Conservation (phyloP, 108 stramenopile genomes). For the Poteriospumella lacustris region DNA sequence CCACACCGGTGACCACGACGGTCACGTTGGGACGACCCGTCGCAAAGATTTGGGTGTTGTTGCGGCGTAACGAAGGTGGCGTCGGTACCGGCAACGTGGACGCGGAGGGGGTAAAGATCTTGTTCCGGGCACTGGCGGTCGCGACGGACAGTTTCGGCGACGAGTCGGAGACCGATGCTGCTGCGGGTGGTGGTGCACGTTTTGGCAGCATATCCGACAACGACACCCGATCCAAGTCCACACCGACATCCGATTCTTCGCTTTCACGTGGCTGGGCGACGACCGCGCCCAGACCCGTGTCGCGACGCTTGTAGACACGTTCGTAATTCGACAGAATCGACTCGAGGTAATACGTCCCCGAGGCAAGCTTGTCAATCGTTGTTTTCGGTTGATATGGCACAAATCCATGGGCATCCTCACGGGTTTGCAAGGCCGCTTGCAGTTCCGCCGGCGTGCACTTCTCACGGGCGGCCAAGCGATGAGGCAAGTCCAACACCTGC, state of each 20-base stretch:
- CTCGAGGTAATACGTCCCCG: slow-evolving; percentile 82
- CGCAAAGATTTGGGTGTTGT: not conserved
- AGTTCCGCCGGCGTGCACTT: slow-evolving; percentile 75
- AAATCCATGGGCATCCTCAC: slow-evolving; percentile 69
- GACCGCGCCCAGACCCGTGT: too few species aligned
- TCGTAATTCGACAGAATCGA: slow-evolving; percentile 71
- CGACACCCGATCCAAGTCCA: too few species aligned
- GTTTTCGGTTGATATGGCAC: slow-evolving; percentile 46
- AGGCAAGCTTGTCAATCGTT: slow-evolving; percentile 72
- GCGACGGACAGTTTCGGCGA: too few species aligned
- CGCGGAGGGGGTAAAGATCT: too few species aligned
- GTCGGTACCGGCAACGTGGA: too few species aligned
- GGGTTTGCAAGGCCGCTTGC: slow-evolving; percentile 77
- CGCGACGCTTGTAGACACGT: slow-evolving; percentile 68
- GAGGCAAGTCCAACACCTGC: slow-evolving; percentile 59
- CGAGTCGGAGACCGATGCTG: too few species aligned
- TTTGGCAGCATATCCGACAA: too few species aligned
- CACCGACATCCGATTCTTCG: too few species aligned
- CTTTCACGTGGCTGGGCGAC: too few species aligned
- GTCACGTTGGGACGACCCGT: slow-evolving; percentile 29
- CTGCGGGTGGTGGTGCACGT: too few species aligned
- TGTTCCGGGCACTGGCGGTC: too few species aligned
- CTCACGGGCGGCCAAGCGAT: slow-evolving; percentile 71
- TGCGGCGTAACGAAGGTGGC: too few species aligned
- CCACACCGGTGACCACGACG: slow-evolving; percentile 87